phyloP scores from a whole-genome alignment of 83 land plant genomes.

The Thuja plicata region DNA sequence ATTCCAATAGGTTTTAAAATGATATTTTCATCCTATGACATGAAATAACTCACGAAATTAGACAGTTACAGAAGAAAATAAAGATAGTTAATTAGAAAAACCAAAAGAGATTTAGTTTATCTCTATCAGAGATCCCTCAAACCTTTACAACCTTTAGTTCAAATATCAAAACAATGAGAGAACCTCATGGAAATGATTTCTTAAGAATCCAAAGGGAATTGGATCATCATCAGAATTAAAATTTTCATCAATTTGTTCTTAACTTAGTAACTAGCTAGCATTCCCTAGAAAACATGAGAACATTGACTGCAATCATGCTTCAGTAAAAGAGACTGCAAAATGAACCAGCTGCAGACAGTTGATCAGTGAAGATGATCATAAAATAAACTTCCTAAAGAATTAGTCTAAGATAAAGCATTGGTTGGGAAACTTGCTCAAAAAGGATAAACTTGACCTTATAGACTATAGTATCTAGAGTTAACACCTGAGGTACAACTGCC shows the following conservation, averaged over 20 bases:
- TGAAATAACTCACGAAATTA: no score
- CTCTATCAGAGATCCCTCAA: no score
- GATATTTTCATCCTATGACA: no score
- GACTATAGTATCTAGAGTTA: neutral
- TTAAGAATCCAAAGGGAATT: neutral
- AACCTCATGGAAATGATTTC: neutral
- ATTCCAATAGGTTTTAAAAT: no score
- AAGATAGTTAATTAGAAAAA: no score
- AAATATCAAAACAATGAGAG: neutral
- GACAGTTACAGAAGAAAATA: no score
- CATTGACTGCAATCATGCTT: neutral
- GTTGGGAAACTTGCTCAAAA: neutral
- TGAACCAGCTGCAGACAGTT: neutral
- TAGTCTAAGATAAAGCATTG: neutral
- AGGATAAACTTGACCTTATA: neutral
- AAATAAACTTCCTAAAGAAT: neutral
- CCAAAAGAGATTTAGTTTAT: no score
- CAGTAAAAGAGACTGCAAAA: neutral
- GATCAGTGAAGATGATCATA: neutral
- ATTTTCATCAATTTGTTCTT: neutral
- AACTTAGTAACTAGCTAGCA: neutral
- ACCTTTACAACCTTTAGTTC: neutral
- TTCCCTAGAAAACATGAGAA: neutral
- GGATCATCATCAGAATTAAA: neutral
- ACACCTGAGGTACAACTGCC: neutral